Evolutionary conservation across 495 filamentous ascomycete species (phyloP), one percentile per base, ranked within the genome.

Genomic region (Neurospora pannonica): DNA sequence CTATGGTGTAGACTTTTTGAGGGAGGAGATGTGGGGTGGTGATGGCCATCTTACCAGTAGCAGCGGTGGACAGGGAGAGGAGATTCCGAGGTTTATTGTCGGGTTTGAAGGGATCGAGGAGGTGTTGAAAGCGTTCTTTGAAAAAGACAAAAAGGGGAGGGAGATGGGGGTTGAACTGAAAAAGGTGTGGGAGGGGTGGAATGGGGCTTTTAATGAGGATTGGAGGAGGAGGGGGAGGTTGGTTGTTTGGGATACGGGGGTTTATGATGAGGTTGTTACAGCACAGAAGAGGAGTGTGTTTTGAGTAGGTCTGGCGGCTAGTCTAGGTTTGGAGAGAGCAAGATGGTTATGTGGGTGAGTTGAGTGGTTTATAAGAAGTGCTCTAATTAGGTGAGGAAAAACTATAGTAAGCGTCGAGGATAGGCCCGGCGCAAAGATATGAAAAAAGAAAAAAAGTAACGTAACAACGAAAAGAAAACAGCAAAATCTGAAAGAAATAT

Each of bases 161-260:
- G 79, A 72, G 73, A 81, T 77, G 78, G 81, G 78, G 8, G 79
- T 81, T 5, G 74, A 84, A 39, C 83, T 93, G 69, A 84, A 79
- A 36, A 84, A 83, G 71, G 91, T 88, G 21, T 98, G 90, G 91
- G 87, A 90, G 48, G 90, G 87, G 11, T 93, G 88, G 81, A 99
- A 98, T 83, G 92, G 89, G 3, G 86, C 90, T 75, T 93, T 91
- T 84, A 94, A 97, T 76, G 96, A 98, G 79, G 96, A 99, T 83
- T 90, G 87, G 87, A 88, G 96, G 77, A 88, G 97, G 76, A 82
- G 82, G 37, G 97, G 96, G n/a, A 91, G 94, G 80, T 88, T 99
- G 75, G 86, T 98, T 9, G 93, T 97, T 60, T 99, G 87, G 87
- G 86, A 85, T 74, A 85, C 83, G 17, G 82, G 84, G n/a, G 81